These are phyloP conservation scores for Exophiala bonariae DNA, from an alignment of 2,329 filamentous ascomycete genomes.

Conservation along the genomic window DNA sequence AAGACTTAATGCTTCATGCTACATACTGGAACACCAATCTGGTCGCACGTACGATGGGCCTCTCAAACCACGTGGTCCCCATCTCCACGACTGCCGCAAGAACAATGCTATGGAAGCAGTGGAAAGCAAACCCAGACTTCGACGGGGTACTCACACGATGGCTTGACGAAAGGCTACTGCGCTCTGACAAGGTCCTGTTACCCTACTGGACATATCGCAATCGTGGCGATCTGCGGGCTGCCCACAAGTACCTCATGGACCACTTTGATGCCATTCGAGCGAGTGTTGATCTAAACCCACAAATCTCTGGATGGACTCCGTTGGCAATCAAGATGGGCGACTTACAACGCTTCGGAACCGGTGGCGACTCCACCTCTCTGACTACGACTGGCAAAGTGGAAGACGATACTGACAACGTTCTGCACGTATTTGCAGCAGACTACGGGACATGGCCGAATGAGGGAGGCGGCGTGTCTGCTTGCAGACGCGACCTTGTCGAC, in stretches of 20 bases:
- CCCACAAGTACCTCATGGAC: constrained; percentile 44
- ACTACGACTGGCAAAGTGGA: constrained; percentile 49
- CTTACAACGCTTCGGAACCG: constrained; percentile 53
- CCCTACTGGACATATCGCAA: constrained; percentile 50
- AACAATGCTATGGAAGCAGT: constrained; percentile 52
- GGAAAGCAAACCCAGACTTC: constrained; percentile 47
- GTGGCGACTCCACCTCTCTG: constrained; percentile 54
- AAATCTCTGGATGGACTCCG: constrained; percentile 54
- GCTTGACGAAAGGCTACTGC: constrained; percentile 52
- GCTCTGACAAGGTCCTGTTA: constrained; percentile 46
- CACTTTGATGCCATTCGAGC: constrained; percentile 53
- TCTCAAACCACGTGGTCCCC: constrained; percentile 37
- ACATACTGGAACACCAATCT: constrained; percentile 38
- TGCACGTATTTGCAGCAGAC: constrained; percentile 55
- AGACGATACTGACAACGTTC: constrained; percentile 49
- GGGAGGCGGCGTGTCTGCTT: constrained; percentile 57
- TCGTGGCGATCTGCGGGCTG: constrained; percentile 43
- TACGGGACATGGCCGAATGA: constrained; percentile 56
- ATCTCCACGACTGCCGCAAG: constrained; percentile 50
- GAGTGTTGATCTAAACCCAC: constrained; percentile 52
- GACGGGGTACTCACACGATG: constrained; percentile 52
- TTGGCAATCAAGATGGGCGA: constrained; percentile 54
- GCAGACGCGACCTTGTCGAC: constrained; percentile 56
- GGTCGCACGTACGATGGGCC: constrained; percentile 33
- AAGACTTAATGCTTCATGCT: constrained; percentile 55